phyloP scores from a whole-genome alignment of 768 basidiomycete species.

The Dentipellis fragilis region DNA sequence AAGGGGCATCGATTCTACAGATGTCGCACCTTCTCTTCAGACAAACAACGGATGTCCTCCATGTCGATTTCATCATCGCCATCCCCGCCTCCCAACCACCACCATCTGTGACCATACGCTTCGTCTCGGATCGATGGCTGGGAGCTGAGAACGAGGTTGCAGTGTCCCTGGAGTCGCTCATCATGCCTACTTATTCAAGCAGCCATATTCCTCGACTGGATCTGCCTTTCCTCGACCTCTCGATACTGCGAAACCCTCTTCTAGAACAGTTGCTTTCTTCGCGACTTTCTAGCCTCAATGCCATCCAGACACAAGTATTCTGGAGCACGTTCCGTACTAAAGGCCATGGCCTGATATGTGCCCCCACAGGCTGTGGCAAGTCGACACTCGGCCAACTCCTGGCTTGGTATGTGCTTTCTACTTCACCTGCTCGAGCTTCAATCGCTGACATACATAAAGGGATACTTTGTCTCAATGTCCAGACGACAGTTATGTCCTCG shows the following conservation, averaged over 20 bases:
- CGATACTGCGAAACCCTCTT: constrained; percentile 35
- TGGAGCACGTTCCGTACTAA: constrained; percentile 71
- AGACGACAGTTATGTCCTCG: constrained; percentile 43
- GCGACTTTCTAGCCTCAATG: constrained; percentile 54
- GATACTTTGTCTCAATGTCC: constrained; percentile 35
- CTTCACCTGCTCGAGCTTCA: not conserved
- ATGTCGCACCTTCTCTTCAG: constrained; percentile 65
- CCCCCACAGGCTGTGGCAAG: constrained; percentile 77
- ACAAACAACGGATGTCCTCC: constrained; percentile 45
- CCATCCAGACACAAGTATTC: constrained; percentile 82
- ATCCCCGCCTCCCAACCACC: constrained; percentile 51
- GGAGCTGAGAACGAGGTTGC: constrained; percentile 72
- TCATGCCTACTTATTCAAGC: constrained; percentile 60
- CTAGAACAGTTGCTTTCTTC: constrained; percentile 37
- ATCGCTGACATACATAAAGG: constrained; percentile 31
- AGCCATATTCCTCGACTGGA: constrained; percentile 56
- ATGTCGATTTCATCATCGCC: constrained; percentile 74
- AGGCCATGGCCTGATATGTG: constrained; percentile 61
- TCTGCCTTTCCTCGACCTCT: constrained; percentile 62
- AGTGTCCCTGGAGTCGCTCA: constrained; percentile 54
- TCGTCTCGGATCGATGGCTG: constrained; percentile 87
- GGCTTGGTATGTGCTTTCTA: constrained; percentile 49
- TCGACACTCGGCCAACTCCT: constrained; percentile 60
- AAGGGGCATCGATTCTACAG: constrained; percentile 76
- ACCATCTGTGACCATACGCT: constrained; percentile 60